A percentile compares a stretch with the other conserved stretches of the same genome.
Conservation (phyloP, 2,329 filamentous ascomycete species). For the Talaromyces sp. region DNA sequence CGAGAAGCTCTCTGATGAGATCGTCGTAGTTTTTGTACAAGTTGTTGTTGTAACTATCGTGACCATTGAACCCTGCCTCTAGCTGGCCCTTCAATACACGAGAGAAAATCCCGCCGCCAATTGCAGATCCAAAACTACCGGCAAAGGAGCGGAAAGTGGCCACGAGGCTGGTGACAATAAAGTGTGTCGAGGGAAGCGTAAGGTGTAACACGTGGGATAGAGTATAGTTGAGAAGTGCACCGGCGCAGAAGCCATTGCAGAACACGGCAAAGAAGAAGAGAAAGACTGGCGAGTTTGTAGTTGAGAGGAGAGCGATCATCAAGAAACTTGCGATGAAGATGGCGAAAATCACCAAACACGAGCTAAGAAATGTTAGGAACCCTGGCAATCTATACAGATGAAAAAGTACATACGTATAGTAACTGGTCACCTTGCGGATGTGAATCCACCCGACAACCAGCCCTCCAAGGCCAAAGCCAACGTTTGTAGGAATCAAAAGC, state of each 20-base stretch:
- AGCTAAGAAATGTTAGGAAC: conserved; percentile 22
- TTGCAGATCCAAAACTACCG: conserved; percentile 71
- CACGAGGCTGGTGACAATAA: conserved; percentile 68
- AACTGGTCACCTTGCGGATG: conserved; percentile 65
- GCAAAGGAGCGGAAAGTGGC: conserved; percentile 59
- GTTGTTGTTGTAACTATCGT: conserved; percentile 5
- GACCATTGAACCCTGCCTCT: conserved; percentile 41
- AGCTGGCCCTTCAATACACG: conserved; percentile 54
- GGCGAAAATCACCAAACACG: conserved; percentile 54
- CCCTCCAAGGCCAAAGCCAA: conserved; percentile 70
- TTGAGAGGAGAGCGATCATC: conserved; percentile 51
- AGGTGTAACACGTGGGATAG: conserved; percentile 74
- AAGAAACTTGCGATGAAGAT: conserved; percentile 59
- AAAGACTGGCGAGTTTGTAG: conserved; percentile 43
- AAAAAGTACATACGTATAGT: conserved; percentile 49
- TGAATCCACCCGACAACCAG: conserved; percentile 69
- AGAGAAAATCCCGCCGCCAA: conserved; percentile 70
- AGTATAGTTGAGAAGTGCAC: conserved; percentile 71
- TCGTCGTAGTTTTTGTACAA: conserved; percentile 35
- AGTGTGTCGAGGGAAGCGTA: conserved; percentile 60
- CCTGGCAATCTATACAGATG: not conserved
- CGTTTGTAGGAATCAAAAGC: conserved; percentile 74
- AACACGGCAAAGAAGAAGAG: conserved; percentile 59
- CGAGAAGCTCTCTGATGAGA: conserved; percentile 51
- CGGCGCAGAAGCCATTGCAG: conserved; percentile 65